Conservation (phyloP, 179 eudicot species). For the Actinidia arguta region DNA sequence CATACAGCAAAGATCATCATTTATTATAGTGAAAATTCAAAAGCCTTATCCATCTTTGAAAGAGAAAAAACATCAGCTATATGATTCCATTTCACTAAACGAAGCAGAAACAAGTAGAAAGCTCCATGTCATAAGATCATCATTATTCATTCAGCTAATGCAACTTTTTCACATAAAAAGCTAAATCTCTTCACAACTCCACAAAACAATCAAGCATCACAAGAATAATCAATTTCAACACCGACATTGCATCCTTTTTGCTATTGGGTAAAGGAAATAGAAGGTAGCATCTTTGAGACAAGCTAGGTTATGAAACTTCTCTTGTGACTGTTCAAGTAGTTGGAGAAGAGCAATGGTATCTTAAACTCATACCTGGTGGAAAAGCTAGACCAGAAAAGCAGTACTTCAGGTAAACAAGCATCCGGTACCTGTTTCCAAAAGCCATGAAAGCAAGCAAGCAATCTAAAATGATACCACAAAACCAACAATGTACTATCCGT, state of each 20-base stretch:
- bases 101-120: background rate
- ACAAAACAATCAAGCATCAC: slow-evolving; percentile 1
- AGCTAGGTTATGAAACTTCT: slow-evolving; percentile 2
- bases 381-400: slow-evolving; percentile 94
- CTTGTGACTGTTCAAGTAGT: background rate
- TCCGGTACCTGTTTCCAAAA: slow-evolving; percentile 72
- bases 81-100: slow-evolving; percentile 6
- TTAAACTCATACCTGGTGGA: slow-evolving; percentile 76
- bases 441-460: slow-evolving; percentile 21
- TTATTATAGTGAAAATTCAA: background rate
- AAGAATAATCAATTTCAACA: slow-evolving; percentile 11
- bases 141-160: background rate
- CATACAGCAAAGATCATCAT: background rate
- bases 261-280: background rate
- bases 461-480: slow-evolving; percentile 15
- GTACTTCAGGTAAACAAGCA: slow-evolving; percentile 95
- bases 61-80: background rate
- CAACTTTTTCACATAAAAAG: background rate
- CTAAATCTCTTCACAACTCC: background rate
- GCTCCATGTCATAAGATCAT: background rate
- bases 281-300: background rate
- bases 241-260: background rate
- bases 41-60: slow-evolving; percentile 10
- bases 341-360: background rate
- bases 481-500: background rate